Percentiles rank a stretch among this genome's conserved stretches.
Conservation (phyloP, 2,329 filamentous ascomycete genomes). For the Chalaropsis thielavioides region DNA sequence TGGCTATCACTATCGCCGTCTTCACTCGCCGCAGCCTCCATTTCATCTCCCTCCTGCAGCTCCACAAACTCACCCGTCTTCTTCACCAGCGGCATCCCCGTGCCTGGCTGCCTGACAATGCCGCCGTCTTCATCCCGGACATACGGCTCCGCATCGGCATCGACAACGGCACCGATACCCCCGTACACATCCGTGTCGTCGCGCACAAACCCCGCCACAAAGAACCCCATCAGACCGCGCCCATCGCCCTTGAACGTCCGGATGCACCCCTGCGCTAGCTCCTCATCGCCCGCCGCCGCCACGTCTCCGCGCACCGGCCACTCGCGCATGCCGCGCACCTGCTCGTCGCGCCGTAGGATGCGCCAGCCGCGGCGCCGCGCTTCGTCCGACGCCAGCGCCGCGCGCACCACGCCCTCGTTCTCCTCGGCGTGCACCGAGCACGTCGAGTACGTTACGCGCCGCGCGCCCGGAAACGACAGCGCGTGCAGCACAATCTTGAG, state of each 20-base stretch:
- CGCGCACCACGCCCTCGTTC: conserved; percentile 72
- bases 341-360: conserved; percentile 54
- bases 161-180: too few relatives aligned
- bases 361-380: conserved; percentile 60
- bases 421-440: conserved; percentile 80
- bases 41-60: conserved; percentile 19
- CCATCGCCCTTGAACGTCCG: conserved; percentile 68
- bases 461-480: conserved; percentile 61
- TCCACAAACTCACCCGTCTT: conserved; percentile 24
- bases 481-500: conserved; percentile 70
- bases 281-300: conserved; percentile 34
- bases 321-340: conserved; percentile 58
- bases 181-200: conserved; percentile 28
- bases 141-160: conserved; percentile 30
- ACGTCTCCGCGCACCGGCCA: conserved; percentile 56
- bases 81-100: conserved; percentile 28
- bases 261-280: conserved; percentile 60
- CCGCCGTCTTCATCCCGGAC: conserved; percentile 40
- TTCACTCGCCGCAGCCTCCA: conserved; percentile 16
- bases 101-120: conserved; percentile 29
- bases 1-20: conserved; percentile 16
- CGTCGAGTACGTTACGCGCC: conserved; percentile 76
- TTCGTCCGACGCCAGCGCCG: conserved; percentile 51
- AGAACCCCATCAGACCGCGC: conserved; percentile 85
- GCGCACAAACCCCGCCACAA: conserved; percentile 73